Base-by-base conservation (phyloP, 306 rosid genomes). In the Quercus parvula region DNA sequence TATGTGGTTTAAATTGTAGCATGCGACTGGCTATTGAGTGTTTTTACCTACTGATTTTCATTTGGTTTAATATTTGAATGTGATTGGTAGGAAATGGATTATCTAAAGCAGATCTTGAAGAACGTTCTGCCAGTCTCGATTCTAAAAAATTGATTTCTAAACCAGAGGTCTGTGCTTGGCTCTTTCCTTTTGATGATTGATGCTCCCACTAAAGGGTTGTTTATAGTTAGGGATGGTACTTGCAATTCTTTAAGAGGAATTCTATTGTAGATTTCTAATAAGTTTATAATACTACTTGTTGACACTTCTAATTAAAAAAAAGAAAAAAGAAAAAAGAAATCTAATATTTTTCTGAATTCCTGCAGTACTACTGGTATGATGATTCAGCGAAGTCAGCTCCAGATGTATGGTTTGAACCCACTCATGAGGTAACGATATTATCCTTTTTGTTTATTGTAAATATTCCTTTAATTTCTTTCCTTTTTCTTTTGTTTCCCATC, bases 321-420 rank as follows among this genome's bases (percentile, higher is more conserved):
- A 33, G 1, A 38, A 38, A 6, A 38, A 38, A 38, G 6, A 38
- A 24, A 24, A 24, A 24, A 24, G 1, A 24, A 5, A 6, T 56
- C 27, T 30, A 76, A 33, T 6, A 19, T 35, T 58, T 74, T 73
- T 79, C 46, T 82, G 25, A 71, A 80, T 89, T 81, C 71, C 87
- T 91, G 97, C 1, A 94, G 51, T 94, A 94, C 59, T 92, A 90
- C 87, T 84, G 92, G 68, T 90, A 35, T 83, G 88, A 84, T 31
- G 97, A 91, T 66, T 78, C 90, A 77, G 82, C 85, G 24, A 88
- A 84, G 35, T 33, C 35, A 33, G 35, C 35, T 82, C 98, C 98
- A 74, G 96, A 93, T 85, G 99, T 93, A 69, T 93, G 98, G 97
- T 89, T 95, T 91, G 99, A 91, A 56, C 87, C 98, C 70, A 83